Percentiles rank a stretch among this genome's conserved stretches.
Conservation (phyloP, 257 asterid species). For the Cinchona pubescens region DNA sequence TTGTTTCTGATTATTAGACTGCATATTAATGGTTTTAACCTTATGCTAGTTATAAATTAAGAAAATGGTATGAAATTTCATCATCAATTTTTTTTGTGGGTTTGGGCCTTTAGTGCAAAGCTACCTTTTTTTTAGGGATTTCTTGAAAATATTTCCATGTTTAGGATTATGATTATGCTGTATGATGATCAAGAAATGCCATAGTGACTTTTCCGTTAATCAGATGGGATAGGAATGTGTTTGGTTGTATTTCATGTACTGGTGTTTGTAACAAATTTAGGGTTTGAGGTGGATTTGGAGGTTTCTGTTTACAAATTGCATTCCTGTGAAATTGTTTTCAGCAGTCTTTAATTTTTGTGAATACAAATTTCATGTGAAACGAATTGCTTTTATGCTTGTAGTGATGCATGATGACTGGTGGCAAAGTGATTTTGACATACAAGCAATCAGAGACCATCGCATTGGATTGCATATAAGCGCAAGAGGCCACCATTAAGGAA, state of each 20-base stretch:
- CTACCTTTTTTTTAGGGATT: background rate
- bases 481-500: conserved; percentile 39
- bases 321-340: background rate
- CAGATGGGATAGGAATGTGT: background rate
- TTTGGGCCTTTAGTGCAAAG: background rate
- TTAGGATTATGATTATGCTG: background rate
- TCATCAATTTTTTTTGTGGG: background rate
- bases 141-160: background rate
- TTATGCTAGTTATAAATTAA: background rate
- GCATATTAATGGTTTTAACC: background rate
- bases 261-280: background rate
- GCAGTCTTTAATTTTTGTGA: background rate
- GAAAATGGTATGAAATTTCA: background rate
- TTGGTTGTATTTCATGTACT: background rate
- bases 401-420: conserved; percentile 39
- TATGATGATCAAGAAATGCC: background rate
- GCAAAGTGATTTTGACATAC: conserved; percentile 59
- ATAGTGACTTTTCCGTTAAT: background rate
- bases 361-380: background rate
- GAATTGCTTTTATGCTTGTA: background rate
- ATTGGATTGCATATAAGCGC: conserved; percentile 57
- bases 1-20: background rate
- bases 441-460: conserved; percentile 47
- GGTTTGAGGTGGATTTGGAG: background rate
- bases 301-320: background rate